Conservation (phyloP, 805 yeast genomes). For the Jamesozyma jinghongensis region DNA sequence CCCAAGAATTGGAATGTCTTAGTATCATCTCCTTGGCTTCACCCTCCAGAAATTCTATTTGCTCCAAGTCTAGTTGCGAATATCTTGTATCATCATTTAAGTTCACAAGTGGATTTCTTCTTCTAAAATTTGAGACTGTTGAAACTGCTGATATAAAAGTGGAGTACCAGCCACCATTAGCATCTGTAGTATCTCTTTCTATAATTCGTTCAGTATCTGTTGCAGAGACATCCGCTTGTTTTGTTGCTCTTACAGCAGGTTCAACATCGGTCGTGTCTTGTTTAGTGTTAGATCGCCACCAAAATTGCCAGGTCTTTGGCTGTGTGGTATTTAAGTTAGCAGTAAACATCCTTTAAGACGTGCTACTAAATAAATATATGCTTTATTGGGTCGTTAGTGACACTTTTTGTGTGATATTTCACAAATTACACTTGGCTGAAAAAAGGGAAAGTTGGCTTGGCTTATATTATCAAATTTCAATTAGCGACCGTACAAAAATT, state of each 20-base stretch:
- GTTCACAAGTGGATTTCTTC: slow-evolving; percentile 4
- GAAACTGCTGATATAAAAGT: slow-evolving; percentile 9
- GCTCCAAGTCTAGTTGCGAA: slow-evolving; percentile 21
- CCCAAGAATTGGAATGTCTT: slow-evolving; percentile 22
- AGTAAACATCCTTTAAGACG: neutral
- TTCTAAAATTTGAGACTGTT: slow-evolving; percentile 7
- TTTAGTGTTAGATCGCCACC: neutral
- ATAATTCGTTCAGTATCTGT: neutral
- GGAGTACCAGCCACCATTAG: slow-evolving; percentile 12
- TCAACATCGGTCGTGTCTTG: too few relatives aligned
- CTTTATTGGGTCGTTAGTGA: neutral
- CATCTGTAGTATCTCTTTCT: neutral
- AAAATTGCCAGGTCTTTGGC: neutral
- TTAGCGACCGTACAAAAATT: neutral
- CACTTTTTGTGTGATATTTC: neutral
- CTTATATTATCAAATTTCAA: neutral
- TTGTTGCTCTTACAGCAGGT: too few relatives aligned
- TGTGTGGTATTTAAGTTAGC: too few relatives aligned
- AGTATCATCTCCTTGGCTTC: slow-evolving; percentile 21
- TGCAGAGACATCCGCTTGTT: too few relatives aligned
- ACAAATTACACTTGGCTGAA: neutral
- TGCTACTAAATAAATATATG: neutral
- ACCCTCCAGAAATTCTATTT: slow-evolving; percentile 17
- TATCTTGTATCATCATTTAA: slow-evolving; percentile 18
- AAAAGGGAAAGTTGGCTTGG: neutral